These are phyloP conservation scores for Ceratobasidium papillatum DNA, from an alignment of 1,284 basidiomycete species.

Conservation along the genomic window DNA sequence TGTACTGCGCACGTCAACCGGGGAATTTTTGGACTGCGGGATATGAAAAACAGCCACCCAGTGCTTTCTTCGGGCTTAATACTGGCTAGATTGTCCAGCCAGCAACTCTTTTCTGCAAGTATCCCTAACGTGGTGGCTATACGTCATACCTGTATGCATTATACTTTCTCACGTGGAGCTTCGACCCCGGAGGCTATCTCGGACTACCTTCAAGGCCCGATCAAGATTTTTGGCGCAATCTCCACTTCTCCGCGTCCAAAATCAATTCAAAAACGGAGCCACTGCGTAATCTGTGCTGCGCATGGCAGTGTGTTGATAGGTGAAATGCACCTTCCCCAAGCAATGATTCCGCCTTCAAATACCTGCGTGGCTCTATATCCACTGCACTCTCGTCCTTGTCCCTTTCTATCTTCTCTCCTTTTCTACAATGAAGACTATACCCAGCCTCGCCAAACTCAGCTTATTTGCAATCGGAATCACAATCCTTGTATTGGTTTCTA, in stretches of 20 bases:
- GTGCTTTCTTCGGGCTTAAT: background rate
- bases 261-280: no score
- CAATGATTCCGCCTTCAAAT: background rate
- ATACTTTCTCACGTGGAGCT: background rate
- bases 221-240: background rate
- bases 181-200: no score
- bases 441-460: background rate
- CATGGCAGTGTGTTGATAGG: no score
- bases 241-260: no score
- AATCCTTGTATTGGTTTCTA: background rate
- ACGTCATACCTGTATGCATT: background rate
- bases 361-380: no score
- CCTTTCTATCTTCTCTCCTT: background rate
- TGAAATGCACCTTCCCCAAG: background rate
- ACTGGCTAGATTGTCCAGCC: no score
- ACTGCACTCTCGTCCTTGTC: background rate
- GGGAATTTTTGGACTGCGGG: background rate
- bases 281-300: no score
- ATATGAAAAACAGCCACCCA: background rate
- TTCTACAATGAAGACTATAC: background rate
- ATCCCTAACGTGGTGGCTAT: background rate
- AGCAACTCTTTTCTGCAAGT: background rate
- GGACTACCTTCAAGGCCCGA: background rate
- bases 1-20: background rate
- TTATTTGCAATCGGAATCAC: background rate